Base-by-base conservation (phyloP, 2,329 filamentous ascomycete genomes). In the Arthrocladium fulminans region DNA sequence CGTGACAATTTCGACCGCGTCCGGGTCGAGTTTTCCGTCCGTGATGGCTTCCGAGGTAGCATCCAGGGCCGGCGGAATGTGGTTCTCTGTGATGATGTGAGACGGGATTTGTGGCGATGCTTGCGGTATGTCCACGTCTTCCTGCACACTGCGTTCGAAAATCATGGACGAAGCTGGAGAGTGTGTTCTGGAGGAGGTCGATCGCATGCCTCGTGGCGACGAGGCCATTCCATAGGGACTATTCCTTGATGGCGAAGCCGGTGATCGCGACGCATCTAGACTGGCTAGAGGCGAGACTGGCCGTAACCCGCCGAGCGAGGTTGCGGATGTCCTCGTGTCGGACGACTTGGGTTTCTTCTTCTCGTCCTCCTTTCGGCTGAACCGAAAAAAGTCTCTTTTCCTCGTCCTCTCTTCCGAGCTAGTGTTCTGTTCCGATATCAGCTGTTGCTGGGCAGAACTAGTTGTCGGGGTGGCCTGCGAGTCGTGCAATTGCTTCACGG, bases 71-170 rank as follows among this genome's bases (percentile, higher is more conserved):
- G 90, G 79, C 6, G 90, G 90, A 57, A 97, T 96, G 63, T 89
- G 80, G 68, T 97, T 89, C 65, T 97, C 90, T 6, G 88, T 95
- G 59, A 89, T 81, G 59, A 97, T 94, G 62, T 97, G 90, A 6
- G 86, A 82, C 2, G 90, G 90, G 53, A 96, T 92, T n/a, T 87
- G 86, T 1, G 86, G 83, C 2, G 86, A 90, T 52, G 77, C 81
- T 51, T 88, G 84, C 34, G 77, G 71, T n/a, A 80, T 67, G 2
- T 77, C 61, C 24, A 77, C 72, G 60, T 79, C 79, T 60, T 96
- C 89, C 66, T 96, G 90, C 20, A 97, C 90, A 64, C 89, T 87
- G 60, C 90, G 85, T 71, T 97, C 90, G 63, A 97, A 97, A 60
- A 97, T 96, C 59, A 77, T 72, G 41, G 77, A 79, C 17, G 77